A percentile compares a stretch with the other conserved stretches of the same genome.
Evolutionary conservation across 768 basidiomycete species (phyloP).

Genomic region (Termitomyces sp.): DNA sequence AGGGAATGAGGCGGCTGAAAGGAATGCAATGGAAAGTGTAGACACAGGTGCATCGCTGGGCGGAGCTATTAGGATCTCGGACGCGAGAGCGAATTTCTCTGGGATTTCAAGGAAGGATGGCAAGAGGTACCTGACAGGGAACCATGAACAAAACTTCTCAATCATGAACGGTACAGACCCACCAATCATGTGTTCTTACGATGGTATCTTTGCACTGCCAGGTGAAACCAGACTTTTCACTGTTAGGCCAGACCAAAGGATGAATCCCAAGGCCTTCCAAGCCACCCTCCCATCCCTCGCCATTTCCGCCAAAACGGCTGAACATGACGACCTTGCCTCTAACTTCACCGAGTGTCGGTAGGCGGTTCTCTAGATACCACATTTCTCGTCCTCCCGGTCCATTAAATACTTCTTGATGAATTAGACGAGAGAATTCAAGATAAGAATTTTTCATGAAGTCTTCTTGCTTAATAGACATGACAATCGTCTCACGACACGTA

Average conservation of each 20-base stretch:
- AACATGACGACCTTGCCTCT: slow-evolving; percentile 84
- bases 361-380: slow-evolving; percentile 82
- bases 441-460: slow-evolving; percentile 48
- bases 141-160: neutral
- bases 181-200: slow-evolving; percentile 88
- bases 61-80: slow-evolving; percentile 29
- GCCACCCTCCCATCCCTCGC: slow-evolving; percentile 65
- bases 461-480: slow-evolving; percentile 91
- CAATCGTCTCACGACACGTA: slow-evolving; percentile 66
- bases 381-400: slow-evolving; percentile 54
- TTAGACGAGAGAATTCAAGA: slow-evolving; percentile 55
- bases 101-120: slow-evolving; percentile 78
- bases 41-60: slow-evolving; percentile 28
- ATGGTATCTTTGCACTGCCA: slow-evolving; percentile 72
- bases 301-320: slow-evolving; percentile 77
- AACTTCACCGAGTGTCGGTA: slow-evolving; percentile 81
- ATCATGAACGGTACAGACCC: slow-evolving; percentile 13
- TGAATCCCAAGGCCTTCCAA: slow-evolving; percentile 81
- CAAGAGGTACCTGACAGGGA: slow-evolving; percentile 64
- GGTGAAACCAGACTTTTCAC: slow-evolving; percentile 62
- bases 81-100: slow-evolving; percentile 55
- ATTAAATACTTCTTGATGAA: slow-evolving; percentile 57
- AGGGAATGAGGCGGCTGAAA: slow-evolving; percentile 80
- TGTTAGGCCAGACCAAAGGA: slow-evolving; percentile 84
- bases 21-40: slow-evolving; percentile 69